Percentiles rank a stretch among this genome's conserved stretches.
Conservation (phyloP, 1,284 basidiomycete genomes). For the Ceraceosorus guamensis region DNA sequence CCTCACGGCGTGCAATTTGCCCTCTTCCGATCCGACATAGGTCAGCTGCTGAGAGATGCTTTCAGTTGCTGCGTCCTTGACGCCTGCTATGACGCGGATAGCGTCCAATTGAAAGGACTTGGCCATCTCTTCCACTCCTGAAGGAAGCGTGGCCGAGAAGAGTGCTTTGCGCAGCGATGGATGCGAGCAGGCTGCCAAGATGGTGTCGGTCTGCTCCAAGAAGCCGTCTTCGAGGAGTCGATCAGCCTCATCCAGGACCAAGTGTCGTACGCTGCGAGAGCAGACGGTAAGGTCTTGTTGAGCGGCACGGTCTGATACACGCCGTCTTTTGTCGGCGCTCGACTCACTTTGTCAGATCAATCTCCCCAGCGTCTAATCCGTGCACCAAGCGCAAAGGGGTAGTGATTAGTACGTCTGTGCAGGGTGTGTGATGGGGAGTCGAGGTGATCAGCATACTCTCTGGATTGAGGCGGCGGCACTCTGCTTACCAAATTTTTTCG, state of each 20-base stretch:
- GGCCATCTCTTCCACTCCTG: conserved; percentile 76
- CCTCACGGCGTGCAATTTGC: conserved; percentile 78
- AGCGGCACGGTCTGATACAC: neutral
- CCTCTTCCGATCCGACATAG: conserved; percentile 85
- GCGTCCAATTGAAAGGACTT: conserved; percentile 63
- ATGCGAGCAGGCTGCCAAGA: conserved; percentile 73
- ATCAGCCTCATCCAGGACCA: conserved; percentile 25
- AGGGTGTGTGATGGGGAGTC: too few species aligned
- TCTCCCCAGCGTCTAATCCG: conserved; percentile 36
- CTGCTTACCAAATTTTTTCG: conserved; percentile 12
- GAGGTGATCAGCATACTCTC: neutral
- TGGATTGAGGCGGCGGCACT: neutral
- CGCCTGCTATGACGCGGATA: conserved; percentile 37
- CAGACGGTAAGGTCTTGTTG: neutral
- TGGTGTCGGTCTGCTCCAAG: conserved; percentile 76
- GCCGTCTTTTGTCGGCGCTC: neutral
- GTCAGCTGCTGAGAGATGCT: conserved; percentile 78
- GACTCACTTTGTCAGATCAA: conserved; percentile 23
- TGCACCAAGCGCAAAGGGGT: conserved; percentile 44
- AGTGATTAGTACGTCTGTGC: conserved; percentile 41
- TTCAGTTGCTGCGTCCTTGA: conserved; percentile 68
- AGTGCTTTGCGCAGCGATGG: conserved; percentile 73
- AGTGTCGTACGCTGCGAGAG: conserved; percentile 17
- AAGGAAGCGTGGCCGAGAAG: conserved; percentile 88
- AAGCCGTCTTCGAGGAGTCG: conserved; percentile 77